Percentiles rank a stretch among this genome's conserved stretches.
Conservation (phyloP, 805 yeast genomes). For the Sugiyamaella boreocaroliniensis region DNA sequence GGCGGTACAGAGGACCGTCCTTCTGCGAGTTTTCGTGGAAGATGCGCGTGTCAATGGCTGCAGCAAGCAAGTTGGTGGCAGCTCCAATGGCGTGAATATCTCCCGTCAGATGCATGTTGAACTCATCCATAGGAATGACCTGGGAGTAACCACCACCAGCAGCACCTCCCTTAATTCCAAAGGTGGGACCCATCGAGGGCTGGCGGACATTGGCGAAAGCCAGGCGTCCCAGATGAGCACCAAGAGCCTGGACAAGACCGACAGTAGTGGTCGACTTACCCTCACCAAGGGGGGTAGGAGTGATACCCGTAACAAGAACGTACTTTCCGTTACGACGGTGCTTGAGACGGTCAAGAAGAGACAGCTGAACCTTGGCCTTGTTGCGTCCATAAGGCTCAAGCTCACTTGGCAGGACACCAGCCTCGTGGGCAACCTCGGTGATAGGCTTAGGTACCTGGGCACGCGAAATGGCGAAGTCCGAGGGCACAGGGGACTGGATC, state of each 20-base stretch:
- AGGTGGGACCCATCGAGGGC: constrained; percentile 98
- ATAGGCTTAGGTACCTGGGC: constrained; percentile 82
- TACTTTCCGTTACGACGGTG: constrained; percentile 70
- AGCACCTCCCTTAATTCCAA: constrained; percentile 98
- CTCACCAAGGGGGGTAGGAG: constrained; percentile 97
- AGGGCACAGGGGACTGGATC: constrained; percentile 66
- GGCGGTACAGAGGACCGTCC: constrained; percentile 69
- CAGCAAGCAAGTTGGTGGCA: constrained; percentile 89
- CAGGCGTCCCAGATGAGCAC: constrained; percentile 75
- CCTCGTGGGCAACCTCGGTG: constrained; percentile 65
- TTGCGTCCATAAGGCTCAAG: constrained; percentile 83
- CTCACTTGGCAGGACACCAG: constrained; percentile 72
- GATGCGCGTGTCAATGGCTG: constrained; percentile 94
- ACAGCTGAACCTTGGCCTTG: constrained; percentile 82
- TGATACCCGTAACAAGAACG: constrained; percentile 90
- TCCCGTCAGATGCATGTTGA: constrained; percentile 95
- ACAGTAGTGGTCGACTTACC: constrained; percentile 96
- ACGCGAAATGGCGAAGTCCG: constrained; percentile 85
- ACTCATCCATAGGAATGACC: constrained; percentile 98
- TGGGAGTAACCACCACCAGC: constrained; percentile 99
- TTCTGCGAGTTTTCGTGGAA: constrained; percentile 89
- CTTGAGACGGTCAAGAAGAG: constrained; percentile 60
- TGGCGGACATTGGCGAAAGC: constrained; percentile 94
- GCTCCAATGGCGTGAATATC: constrained; percentile 95
- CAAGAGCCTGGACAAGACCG: constrained; percentile 91